Base-by-base conservation (phyloP, 371 early-diverging fungal genomes). In the Capillidium heterosporum region DNA sequence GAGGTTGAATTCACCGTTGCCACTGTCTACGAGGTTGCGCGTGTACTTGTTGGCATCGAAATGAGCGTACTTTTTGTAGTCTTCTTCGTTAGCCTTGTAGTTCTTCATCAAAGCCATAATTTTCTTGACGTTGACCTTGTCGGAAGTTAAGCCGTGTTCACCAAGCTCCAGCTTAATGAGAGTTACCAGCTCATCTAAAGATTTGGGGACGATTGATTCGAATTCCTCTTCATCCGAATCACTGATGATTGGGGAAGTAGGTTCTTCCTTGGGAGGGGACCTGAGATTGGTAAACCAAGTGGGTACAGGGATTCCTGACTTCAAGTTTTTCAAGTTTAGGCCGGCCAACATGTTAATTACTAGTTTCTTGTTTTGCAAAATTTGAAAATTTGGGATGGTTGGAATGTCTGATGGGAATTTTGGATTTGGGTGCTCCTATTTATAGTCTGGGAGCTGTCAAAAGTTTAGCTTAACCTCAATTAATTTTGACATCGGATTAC, bases 1-100 rank as follows among this genome's bases (percentile, higher is more conserved):
- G 31, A 94, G 74, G 65, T 94, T 92, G 73, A 88, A 94, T 72
- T 85, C 80, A 63, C 89, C 91, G 61, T 92, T 91, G 40, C 92
- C 95, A 61, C 82, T 81, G 63, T 91, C 95, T 23, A 94, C 82
- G 28, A 91, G 70, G 66, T 90, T 91, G 54, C 88, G 78, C 32
- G 88, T 86, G 67, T 87, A 89, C 47, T 79, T 70, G 28, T 76
- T 67, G 57, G 78, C 75, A 59, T 88, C 86, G 67, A 85, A 92
- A 54, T 80, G 65, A 32, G 88, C 83, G 59, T 82, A 89, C 62
- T 79, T 68, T 17, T 56, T 47, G 89, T 90, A 92, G 60, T 92
- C 91, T 1, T 60, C 60, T 19, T 66, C 56, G 66, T 80, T 77
- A 27, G 82, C 76, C 39, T 61, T 67, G 61, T 84, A 84, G 47